Percentiles rank a stretch among this genome's conserved stretches.
phyloP scores from a whole-genome alignment of 2,329 filamentous ascomycete genomes.

The Fusarium metavorans region DNA sequence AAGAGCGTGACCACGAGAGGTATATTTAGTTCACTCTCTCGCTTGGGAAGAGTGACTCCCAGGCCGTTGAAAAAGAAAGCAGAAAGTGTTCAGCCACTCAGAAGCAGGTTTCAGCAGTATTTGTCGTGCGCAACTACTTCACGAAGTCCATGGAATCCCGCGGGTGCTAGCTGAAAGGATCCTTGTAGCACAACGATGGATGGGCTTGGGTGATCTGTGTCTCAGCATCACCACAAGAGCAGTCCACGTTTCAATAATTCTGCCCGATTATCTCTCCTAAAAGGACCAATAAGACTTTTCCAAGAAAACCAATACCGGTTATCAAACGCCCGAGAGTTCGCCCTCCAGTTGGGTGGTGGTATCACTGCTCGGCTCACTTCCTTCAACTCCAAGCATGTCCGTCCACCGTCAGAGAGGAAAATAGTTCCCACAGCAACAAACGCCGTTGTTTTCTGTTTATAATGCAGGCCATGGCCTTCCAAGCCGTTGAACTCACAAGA shows the following conservation, averaged over 20 bases:
- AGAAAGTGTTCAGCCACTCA: not conserved
- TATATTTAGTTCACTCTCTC: not conserved
- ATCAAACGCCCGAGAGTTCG: not conserved
- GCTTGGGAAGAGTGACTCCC: not conserved
- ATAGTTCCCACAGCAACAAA: not conserved
- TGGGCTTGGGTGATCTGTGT: not conserved
- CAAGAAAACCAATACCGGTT: not conserved
- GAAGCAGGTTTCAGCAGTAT: not conserved
- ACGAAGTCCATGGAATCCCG: not conserved
- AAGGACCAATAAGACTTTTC: not conserved
- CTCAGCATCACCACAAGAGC: not conserved
- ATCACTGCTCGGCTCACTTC: not conserved
- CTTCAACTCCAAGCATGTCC: not conserved
- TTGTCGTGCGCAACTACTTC: not conserved
- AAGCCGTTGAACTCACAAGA: not conserved
- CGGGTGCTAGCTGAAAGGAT: not conserved
- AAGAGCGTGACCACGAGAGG: not conserved
- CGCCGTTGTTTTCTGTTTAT: not conserved
- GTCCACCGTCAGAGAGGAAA: not conserved
- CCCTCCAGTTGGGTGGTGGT: not conserved
- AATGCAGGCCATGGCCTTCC: not conserved
- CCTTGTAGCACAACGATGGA: not conserved
- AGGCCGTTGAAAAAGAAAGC: not conserved
- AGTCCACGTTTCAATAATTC: not conserved
- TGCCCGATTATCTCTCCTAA: not conserved